Evolutionary conservation across 2,329 filamentous ascomycete genomes (phyloP).

Genomic region (Aspergillus versicolor): DNA sequence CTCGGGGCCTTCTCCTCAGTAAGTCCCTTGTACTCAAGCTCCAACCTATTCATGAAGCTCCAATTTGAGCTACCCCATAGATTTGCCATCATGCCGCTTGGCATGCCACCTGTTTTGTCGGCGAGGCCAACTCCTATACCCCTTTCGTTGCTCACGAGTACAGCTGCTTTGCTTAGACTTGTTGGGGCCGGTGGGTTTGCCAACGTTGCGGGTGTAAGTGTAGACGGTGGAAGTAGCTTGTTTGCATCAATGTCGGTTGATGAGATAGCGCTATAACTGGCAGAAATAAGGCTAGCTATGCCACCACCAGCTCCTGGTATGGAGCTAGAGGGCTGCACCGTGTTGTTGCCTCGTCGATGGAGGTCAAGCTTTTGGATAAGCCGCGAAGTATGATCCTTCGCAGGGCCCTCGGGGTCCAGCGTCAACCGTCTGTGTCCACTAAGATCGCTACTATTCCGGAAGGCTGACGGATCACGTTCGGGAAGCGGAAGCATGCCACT

Average conservation of each 20-base stretch:
- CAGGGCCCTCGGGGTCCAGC: slow-evolving; percentile 61
- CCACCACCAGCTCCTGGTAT: slow-evolving; percentile 56
- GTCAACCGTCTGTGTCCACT: slow-evolving; percentile 48
- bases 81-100: slow-evolving; percentile 85
- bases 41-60: slow-evolving; percentile 65
- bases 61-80: slow-evolving; percentile 89
- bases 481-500: slow-evolving; percentile 65
- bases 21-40: slow-evolving; percentile 51
- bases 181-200: slow-evolving; percentile 81
- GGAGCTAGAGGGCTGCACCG: slow-evolving; percentile 50
- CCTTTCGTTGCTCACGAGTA: slow-evolving; percentile 76
- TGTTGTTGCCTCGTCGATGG: slow-evolving; percentile 70
- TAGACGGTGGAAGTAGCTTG: slow-evolving; percentile 52
- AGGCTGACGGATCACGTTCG: slow-evolving; percentile 56
- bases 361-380: slow-evolving; percentile 93
- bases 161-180: slow-evolving; percentile 80
- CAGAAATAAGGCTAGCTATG: slow-evolving; percentile 81
- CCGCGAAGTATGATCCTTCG: slow-evolving; percentile 75
- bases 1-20: slow-evolving; percentile 28
- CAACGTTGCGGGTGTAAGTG: slow-evolving; percentile 76
- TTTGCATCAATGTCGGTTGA: slow-evolving; percentile 35
- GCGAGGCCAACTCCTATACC: slow-evolving; percentile 62
- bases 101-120: slow-evolving; percentile 68
- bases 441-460: slow-evolving; percentile 73
- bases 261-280: slow-evolving; percentile 71